These are phyloP conservation scores for Isatis tinctoria DNA, from an alignment of 345 rosid genomes.

Conservation along the genomic window DNA sequence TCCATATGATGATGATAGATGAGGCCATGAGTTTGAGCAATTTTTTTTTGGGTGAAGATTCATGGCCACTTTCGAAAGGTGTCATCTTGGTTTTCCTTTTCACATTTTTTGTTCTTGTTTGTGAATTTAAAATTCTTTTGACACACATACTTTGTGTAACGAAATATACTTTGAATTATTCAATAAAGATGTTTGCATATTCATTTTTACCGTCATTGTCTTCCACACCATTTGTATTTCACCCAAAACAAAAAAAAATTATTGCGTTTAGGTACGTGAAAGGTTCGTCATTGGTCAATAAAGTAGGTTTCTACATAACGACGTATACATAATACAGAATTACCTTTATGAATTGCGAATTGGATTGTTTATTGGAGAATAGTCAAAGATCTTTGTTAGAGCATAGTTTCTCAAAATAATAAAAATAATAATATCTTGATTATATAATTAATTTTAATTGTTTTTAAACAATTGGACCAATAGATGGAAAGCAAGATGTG, in stretches of 20 bases:
- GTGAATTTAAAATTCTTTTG: slow-evolving; percentile 17
- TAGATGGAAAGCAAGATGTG: too few relatives aligned
- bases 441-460: too few relatives aligned
- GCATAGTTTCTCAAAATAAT: too few relatives aligned
- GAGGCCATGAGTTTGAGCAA: slow-evolving; percentile 23
- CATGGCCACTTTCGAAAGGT: slow-evolving; percentile 5
- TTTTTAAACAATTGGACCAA: too few relatives aligned
- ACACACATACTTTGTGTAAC: slow-evolving; percentile 15
- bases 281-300: slow-evolving; percentile 3
- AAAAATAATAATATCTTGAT: too few relatives aligned
- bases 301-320: background rate
- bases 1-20: slow-evolving; percentile 7
- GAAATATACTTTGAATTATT: slow-evolving; percentile 17
- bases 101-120: background rate
- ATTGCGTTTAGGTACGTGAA: slow-evolving; percentile 22
- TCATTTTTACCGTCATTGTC: background rate
- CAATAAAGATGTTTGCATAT: background rate
- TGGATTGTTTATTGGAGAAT: background rate
- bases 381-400: background rate
- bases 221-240: slow-evolving; percentile 6
- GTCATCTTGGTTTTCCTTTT: background rate
- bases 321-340: background rate
- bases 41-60: slow-evolving; percentile 12
- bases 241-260: slow-evolving; percentile 1
- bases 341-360: background rate